Evolutionary conservation across 2,329 filamentous ascomycete genomes (phyloP).

Genomic region (Plectosphaerella cucumerina): DNA sequence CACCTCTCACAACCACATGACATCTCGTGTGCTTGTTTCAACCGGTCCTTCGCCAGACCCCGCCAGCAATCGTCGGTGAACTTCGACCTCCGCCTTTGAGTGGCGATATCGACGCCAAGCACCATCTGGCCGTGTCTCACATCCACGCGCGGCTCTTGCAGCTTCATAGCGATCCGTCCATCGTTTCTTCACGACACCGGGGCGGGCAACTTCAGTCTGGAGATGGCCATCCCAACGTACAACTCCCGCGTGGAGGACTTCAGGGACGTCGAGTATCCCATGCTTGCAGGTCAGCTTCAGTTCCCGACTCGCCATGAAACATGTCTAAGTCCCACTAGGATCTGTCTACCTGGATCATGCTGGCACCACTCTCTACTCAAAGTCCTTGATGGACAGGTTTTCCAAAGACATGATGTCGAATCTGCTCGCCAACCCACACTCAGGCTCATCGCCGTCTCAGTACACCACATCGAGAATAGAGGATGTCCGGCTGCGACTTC

Average conservation of each 20-base stretch:
- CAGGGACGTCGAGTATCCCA: constrained; percentile 60
- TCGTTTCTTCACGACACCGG: no score
- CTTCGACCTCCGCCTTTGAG: no score
- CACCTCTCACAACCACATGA: no score
- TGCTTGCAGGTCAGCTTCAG: constrained; percentile 56
- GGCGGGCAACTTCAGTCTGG: background rate
- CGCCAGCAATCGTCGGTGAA: no score
- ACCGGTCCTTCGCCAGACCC: no score
- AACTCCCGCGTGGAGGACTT: constrained; percentile 56
- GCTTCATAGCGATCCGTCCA: no score
- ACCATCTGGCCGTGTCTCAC: no score
- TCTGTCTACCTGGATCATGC: constrained; percentile 89
- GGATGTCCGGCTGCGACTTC: constrained; percentile 63
- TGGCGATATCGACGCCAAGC: no score
- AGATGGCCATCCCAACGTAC: constrained; percentile 33
- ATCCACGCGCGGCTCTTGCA: no score
- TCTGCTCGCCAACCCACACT: constrained; percentile 90
- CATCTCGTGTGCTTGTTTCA: no score
- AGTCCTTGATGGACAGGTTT: constrained; percentile 76
- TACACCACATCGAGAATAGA: constrained; percentile 71
- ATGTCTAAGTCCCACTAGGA: constrained; percentile 38
- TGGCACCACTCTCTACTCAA: constrained; percentile 80
- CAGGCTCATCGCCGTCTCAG: constrained; percentile 76
- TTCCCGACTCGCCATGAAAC: background rate
- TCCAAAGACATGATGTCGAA: constrained; percentile 72